Evolutionary conservation across 169 alveolate species (phyloP), one percentile per base, ranked within the genome.

Genomic region (Blepharisma undulans): DNA sequence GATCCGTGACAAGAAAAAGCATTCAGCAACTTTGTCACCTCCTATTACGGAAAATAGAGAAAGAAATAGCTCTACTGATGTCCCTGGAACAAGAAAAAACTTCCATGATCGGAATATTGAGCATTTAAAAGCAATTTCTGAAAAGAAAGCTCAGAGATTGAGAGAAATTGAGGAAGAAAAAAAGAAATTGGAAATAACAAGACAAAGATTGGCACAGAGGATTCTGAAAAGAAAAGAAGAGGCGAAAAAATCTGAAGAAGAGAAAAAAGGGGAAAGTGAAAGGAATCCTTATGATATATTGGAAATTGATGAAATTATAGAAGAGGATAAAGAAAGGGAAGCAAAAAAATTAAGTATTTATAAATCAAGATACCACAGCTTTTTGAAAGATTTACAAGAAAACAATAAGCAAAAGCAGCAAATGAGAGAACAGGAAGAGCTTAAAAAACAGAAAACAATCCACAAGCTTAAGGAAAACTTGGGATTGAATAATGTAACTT

Each of bases 361-460:
- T 25, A 88, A 66, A 48, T 88, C 92, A 25, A 72, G 92, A 76
- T 22, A 74, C 25, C 29, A 30, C 27, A n/a, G 25, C 6, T 36
- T 36, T 36, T 18, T 88, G 10, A 33, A 88, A 61, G 59, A 34
- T 34, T 19, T 88, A 16, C 74, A 88, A 88, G 92, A 88, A 88
- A 76, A 33, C 59, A 88, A 76, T 25, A 33, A 76, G 18, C 25
- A 22, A 32, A 88, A 88, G 33, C 87, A 76, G 30, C 74, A 88
- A 27, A 19, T 30, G 34, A 86, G 72, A 72, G 72, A 66, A 5
- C 32, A 66, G 72, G 36, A 66, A 29, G 90, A 88, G 34, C 25
- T 74, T 33, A 88, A 76, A 33, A 88, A 88, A 29, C 59, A 21
- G 5, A 72, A 71, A 60, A 29, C 22, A 66, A 72, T 71, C 2